Evolutionary conservation across 208 protist species (phyloP), one percentile per base, ranked within the genome.

Genomic region (Acanthamoeba healyi): DNA sequence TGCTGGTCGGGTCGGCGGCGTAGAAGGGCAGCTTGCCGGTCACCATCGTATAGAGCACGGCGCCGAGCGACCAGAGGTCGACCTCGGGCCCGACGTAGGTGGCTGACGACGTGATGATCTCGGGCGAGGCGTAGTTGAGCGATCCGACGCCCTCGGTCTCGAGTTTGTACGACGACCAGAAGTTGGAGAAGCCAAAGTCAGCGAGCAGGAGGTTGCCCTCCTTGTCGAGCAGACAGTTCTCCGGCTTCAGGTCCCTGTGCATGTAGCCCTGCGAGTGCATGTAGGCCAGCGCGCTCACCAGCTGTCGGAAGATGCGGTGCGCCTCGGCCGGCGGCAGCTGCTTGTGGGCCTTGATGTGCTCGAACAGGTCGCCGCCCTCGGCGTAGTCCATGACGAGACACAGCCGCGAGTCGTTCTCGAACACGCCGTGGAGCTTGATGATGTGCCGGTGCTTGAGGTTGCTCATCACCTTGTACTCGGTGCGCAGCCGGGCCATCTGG

Each of bases 181-280:
- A 77, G 87, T 67, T 77, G 63, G 87, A 67, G 58, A 92, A 67
- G 29, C 81, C 81, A 88, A 88, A 88, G 81, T 88, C 81, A 22
- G 81, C 81, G 19, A 88, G 46, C 5, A 88, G 81, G 46, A 88
- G 32, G 49, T 88, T 88, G 34, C 38, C 5, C 29, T 88, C 81
- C 81, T 54, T 88, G 49, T 88, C 51, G 46, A 88, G 81, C 26
- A 88, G 81, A 26, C 42, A 65, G 81, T 88, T 88, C 51, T 88
- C 81, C 1, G 81, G 81, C 81, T 88, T 88, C 15, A 88, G 19
- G 81, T 88, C 81, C 7, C 81, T 42, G 24, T 88, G 81, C 49
- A 88, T 63, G 51, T 65, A 88, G 26, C 81, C 81, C 42, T 88
- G 81, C 9, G 81, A 88, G 49, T 88, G 81, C 49, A 88, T 88